These are phyloP conservation scores for Poteriospumella lacustris DNA, from an alignment of 108 stramenopile species.

Conservation along the genomic window DNA sequence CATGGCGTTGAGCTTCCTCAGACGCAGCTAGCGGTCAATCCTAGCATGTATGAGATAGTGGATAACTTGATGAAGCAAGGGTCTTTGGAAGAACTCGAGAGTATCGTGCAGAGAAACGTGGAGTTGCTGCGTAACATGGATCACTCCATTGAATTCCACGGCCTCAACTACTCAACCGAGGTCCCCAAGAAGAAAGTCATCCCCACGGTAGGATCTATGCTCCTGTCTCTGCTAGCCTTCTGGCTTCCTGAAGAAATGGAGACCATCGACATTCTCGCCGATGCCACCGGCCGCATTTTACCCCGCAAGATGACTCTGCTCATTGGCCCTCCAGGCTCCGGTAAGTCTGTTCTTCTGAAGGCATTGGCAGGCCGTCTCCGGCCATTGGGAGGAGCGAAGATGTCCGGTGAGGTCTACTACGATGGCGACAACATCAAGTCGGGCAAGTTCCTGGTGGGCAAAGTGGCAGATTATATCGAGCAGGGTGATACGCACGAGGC, in stretches of 20 bases:
- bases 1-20: background rate
- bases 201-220: background rate
- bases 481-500: conserved; percentile 69
- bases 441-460: conserved; percentile 36
- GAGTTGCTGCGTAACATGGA: background rate
- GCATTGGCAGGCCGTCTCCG: conserved; percentile 34
- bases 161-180: background rate
- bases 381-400: conserved; percentile 16
- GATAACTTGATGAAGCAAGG: background rate
- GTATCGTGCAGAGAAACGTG: background rate
- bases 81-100: background rate
- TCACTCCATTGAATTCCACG: background rate
- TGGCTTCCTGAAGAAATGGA: background rate
- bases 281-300: background rate
- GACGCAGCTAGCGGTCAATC: background rate
- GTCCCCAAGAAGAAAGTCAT: background rate
- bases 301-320: conserved; percentile 72
- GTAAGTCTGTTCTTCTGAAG: conserved; percentile 56
- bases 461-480: conserved; percentile 52
- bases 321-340: conserved; percentile 70
- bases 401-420: conserved; percentile 34
- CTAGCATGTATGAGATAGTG: background rate
- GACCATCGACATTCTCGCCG: background rate
- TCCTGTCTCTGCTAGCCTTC: background rate
- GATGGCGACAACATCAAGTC: conserved; percentile 30